These are phyloP conservation scores for Hypoxylon sp. DNA, from an alignment of 2,329 filamentous ascomycete genomes.

Conservation along the genomic window DNA sequence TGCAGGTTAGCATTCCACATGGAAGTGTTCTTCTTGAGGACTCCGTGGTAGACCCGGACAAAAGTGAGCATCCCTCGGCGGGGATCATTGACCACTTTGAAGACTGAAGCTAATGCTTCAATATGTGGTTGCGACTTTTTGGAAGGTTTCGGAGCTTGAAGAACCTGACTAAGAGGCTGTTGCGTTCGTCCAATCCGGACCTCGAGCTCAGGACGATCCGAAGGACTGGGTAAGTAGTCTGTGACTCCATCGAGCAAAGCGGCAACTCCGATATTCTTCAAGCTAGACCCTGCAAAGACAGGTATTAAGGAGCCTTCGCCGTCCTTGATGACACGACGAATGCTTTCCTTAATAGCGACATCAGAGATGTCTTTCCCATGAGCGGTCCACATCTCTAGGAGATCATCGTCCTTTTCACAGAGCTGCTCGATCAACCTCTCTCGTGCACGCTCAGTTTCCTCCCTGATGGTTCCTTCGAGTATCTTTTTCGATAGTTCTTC, in stretches of 20 bases:
- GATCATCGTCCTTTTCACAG: slow-evolving; percentile 87
- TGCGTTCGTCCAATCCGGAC: slow-evolving; percentile 75
- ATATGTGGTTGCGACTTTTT: slow-evolving; percentile 56
- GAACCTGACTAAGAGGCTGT: slow-evolving; percentile 59
- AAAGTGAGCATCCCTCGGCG: slow-evolving; percentile 91
- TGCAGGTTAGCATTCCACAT: slow-evolving; percentile 91
- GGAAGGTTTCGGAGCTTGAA: slow-evolving; percentile 52
- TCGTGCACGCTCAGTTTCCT: slow-evolving; percentile 81
- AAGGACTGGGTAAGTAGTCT: slow-evolving; percentile 86
- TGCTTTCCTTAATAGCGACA: slow-evolving; percentile 75
- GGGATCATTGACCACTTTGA: slow-evolving; percentile 94
- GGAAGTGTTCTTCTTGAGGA: slow-evolving; percentile 77
- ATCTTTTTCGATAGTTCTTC: slow-evolving; percentile 63
- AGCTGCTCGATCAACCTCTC: slow-evolving; percentile 83
- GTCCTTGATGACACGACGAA: slow-evolving; percentile 78
- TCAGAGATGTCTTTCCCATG: slow-evolving; percentile 79
- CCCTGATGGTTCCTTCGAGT: slow-evolving; percentile 64
- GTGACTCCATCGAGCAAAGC: slow-evolving; percentile 89
- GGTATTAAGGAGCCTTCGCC: slow-evolving; percentile 82
- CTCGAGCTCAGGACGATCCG: slow-evolving; percentile 82
- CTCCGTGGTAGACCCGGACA: slow-evolving; percentile 90
- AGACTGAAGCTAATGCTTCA: slow-evolving; percentile 75
- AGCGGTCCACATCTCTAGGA: slow-evolving; percentile 88
- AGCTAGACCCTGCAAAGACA: slow-evolving; percentile 91
- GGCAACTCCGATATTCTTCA: slow-evolving; percentile 94